Evolutionary conservation across 805 yeast genomes (phyloP).

Genomic region (Sugiyamaella americana): DNA sequence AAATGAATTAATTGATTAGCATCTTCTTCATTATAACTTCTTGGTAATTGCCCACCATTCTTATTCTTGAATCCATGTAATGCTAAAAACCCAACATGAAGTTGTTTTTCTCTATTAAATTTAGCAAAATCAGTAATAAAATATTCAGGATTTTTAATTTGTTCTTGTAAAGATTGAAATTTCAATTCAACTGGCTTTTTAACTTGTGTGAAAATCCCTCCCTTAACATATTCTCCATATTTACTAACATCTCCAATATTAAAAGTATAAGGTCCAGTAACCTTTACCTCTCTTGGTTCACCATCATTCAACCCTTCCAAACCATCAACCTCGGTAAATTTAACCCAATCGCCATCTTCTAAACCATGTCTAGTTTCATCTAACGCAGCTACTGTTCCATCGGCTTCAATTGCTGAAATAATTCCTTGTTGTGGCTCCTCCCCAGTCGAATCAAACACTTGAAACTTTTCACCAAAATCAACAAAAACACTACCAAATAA

Average conservation of each 20-base stretch:
- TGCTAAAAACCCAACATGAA: slow-evolving; percentile 90
- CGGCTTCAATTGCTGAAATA: slow-evolving; percentile 77
- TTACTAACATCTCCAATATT: slow-evolving; percentile 51
- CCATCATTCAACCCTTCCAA: slow-evolving; percentile 70
- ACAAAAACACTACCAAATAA: slow-evolving; percentile 83
- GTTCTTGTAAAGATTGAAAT: slow-evolving; percentile 60
- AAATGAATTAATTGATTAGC: slow-evolving; percentile 58
- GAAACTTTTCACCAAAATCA: slow-evolving; percentile 79
- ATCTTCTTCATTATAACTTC: slow-evolving; percentile 69
- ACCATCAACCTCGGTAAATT: slow-evolving; percentile 81
- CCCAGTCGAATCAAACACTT: slow-evolving; percentile 80
- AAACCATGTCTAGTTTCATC: slow-evolving; percentile 91
- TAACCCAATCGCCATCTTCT: slow-evolving; percentile 86
- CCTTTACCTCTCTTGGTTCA: slow-evolving; percentile 65
- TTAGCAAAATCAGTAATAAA: slow-evolving; percentile 86
- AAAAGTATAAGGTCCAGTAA: slow-evolving; percentile 92
- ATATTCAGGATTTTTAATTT: slow-evolving; percentile 71
- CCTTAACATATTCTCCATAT: slow-evolving; percentile 63
- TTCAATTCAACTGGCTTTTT: slow-evolving; percentile 65
- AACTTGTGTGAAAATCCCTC: slow-evolving; percentile 90
- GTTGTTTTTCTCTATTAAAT: slow-evolving; percentile 84
- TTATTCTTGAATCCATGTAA: slow-evolving; percentile 63
- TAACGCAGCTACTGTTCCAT: slow-evolving; percentile 90
- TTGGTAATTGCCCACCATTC: slow-evolving; percentile 64
- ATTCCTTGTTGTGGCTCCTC: slow-evolving; percentile 88